Conservation (phyloP, 495 filamentous ascomycete genomes). For the Friedmanniomyces simplex region DNA sequence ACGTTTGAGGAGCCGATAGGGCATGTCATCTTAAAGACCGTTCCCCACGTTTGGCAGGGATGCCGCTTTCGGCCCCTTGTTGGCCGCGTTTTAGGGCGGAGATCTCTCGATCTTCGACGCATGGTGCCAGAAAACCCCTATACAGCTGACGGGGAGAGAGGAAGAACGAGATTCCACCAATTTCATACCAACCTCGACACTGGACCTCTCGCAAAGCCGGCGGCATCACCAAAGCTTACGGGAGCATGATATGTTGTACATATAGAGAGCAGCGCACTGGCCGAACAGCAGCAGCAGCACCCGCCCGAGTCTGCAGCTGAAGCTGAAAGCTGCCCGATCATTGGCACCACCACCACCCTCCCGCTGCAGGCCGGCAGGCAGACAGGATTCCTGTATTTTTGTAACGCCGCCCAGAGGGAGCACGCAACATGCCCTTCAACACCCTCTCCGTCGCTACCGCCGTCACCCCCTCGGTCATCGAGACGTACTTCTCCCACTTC, state of each 20-base stretch:
- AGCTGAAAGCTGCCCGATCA: neutral
- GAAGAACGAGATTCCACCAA: no score
- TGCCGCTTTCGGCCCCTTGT: no score
- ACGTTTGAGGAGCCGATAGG: no score
- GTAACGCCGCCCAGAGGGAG: neutral
- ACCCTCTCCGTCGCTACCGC: conserved; percentile 62
- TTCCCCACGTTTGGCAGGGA: no score
- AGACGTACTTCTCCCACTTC: conserved; percentile 74
- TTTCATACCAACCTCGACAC: no score
- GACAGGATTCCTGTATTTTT: neutral
- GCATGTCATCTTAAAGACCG: no score
- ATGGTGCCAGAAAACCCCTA: no score
- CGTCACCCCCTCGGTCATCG: conserved; percentile 67
- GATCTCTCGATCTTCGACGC: no score
- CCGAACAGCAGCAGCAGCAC: neutral
- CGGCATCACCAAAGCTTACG: no score
- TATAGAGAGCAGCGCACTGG: neutral
- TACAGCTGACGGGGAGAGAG: no score
- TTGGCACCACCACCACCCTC: neutral
- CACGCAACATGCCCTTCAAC: conserved; percentile 50
- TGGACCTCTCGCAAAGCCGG: no score
- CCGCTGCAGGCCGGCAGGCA: neutral
- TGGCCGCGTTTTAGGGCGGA: no score
- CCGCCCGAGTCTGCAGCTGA: neutral
- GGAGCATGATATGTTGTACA: neutral